Evolutionary conservation across 768 basidiomycete genomes (phyloP).

Genomic region (Pleurotus citrinopileatus): DNA sequence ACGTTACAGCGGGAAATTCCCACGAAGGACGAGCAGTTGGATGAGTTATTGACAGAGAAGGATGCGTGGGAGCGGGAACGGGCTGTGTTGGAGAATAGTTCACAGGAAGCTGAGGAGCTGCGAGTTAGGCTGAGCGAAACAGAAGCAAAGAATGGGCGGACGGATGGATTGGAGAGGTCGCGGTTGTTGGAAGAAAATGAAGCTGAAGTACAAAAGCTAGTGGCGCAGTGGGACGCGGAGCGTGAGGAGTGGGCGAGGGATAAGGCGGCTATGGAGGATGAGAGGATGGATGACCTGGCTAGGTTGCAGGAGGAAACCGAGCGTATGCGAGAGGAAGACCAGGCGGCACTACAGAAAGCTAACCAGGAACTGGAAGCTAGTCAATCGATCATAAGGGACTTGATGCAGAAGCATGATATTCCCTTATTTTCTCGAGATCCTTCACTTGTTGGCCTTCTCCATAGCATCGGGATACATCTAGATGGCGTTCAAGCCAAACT

Average conservation of each 20-base stretch:
- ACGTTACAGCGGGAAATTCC: conserved; percentile 55
- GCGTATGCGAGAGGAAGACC: conserved; percentile 35
- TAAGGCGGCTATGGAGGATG: conserved; percentile 44
- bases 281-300: conserved; percentile 44
- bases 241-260: conserved; percentile 50
- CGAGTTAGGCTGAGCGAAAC: conserved; percentile 39
- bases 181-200: conserved; percentile 40
- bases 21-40: conserved; percentile 42
- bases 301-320: conserved; percentile 50
- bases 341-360: conserved; percentile 31
- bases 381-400: conserved; percentile 39
- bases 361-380: conserved; percentile 52
- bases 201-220: conserved; percentile 33
- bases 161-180: conserved; percentile 29
- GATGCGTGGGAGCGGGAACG: conserved; percentile 49
- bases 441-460: conserved; percentile 46
- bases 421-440: conserved; percentile 49
- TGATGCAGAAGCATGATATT: conserved; percentile 59
- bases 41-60: conserved; percentile 48
- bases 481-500: conserved; percentile 43
- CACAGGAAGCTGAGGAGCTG: conserved; percentile 34
- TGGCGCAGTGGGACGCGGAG: conserved; percentile 39
- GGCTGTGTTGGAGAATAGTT: conserved; percentile 36
- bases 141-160: conserved; percentile 40
- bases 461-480: conserved; percentile 50